Base-by-base conservation (phyloP, 2,329 filamentous ascomycete genomes). In the Penicillium digitatum region DNA sequence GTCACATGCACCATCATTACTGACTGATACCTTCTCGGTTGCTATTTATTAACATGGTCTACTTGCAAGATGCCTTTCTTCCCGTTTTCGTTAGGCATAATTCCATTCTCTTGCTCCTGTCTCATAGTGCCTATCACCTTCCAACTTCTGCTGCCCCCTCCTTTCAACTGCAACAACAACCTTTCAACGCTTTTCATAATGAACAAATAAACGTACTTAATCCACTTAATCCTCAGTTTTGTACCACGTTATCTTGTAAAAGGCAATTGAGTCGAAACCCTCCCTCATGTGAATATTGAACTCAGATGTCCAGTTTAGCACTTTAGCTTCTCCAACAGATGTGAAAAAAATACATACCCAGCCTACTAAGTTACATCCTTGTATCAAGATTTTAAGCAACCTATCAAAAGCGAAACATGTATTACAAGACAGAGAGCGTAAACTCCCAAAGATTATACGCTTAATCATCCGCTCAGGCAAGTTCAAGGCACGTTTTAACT, bases 341-440 rank as follows among this genome's bases (percentile, higher is more conserved):
- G n/a, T n/a, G n/a, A n/a, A n/a, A n/a, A n/a, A n/a, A n/a, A n/a
- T n/a, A n/a, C 6, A 11, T 10, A 2, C n/a, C 11, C 24, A 18
- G 0, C 10, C 6, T 27, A 2, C 1, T 3, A 20, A 5, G n/a
- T 18, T 3, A 43, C 5, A 5, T 18, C 24, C 5, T 27, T 8
- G 11, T n/a, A 20, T 20, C 6, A 20, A 1, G 2, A 32, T 2
- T 11, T 9, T 11, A 1, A 24, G 22, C 9, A 32, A 5, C 8
- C 1, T 3, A 16, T 20, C 4, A 14, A 3, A 14, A 20, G 10
- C 9, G 2, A 20, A 8, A 22, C 2, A 0, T 24, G 0, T n/a
- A 3, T 11, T 32, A 1, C 1, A 22, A 45, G 16, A 8, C n/a
- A n/a, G n/a, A 7, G 1, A 22, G 8, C 0, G 2, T n/a, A 22